Evolutionary conservation across 2,329 filamentous ascomycete species (phyloP), one percentile per base, ranked within the genome.

Genomic region (Clarireedia monteithiana): DNA sequence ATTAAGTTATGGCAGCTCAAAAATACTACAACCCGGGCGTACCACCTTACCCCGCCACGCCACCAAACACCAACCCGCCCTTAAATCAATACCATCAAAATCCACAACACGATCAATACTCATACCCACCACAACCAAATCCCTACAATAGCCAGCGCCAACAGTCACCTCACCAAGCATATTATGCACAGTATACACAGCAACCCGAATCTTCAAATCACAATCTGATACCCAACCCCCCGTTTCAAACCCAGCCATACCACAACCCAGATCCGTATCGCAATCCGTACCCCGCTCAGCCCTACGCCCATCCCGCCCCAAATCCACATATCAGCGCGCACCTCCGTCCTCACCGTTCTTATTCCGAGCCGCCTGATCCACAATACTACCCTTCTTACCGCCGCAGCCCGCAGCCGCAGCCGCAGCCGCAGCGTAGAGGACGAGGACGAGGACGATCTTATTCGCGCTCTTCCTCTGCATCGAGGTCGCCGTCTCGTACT

Each of bases 351-450:
- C 17, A 49, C 40, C 59, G 61, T 38, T 62, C 61, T 1, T 51
- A 50, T 36, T 63, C 61, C n/a, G 60, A 63, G 42, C 61, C 61
- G 14, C 55, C 59, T 0, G 48, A 38, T 39, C 56, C 56, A 1
- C 23, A 30, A 7, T n/a, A 57, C 38, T 40, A 9, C 15, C 38
- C 17, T 40, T 10, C 39, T 56, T 5, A 48, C 54, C 17, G 53
- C 57, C n/a, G 56, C 61, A 5, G 51, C 57, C 24, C 58, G 50
- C 10, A 42, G 34, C 9, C 55, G 46, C 7, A 53, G 57, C 20
- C 58, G 51, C 10, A 42, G 34, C 9, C 53, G 46, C 24, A 44
- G 14, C 42, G 20, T 20, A 20, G 20, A 20, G 20, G 44, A 1
- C 26, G 46, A 20, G 20, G 44, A 1, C 26, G 46, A 12, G 26